Conservation (phyloP, 305 asterid genomes). For the Fraxinus velutina region DNA sequence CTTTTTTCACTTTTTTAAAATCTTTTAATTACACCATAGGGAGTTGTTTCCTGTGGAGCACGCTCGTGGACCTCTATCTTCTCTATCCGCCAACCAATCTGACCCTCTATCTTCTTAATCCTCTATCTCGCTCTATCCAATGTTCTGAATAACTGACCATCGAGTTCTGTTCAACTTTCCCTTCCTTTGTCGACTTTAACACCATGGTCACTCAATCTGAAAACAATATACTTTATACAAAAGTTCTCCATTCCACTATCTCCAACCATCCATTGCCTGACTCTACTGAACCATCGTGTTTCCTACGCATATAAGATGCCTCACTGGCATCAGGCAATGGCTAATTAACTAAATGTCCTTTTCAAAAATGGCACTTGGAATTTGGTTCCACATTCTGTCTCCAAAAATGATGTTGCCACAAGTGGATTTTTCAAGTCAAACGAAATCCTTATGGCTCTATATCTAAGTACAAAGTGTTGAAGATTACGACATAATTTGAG, state of each 20-base stretch:
- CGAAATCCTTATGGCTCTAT: not conserved
- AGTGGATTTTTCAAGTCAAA: not conserved
- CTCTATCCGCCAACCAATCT: not conserved
- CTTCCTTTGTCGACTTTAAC: not conserved
- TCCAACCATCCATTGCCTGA: not conserved
- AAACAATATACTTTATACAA: not conserved
- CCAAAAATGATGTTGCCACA: not conserved
- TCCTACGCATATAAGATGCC: not conserved
- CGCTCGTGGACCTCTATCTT: not conserved
- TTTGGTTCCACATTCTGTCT: not conserved
- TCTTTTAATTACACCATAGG: not conserved
- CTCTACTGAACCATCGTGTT: not conserved
- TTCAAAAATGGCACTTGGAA: not conserved
- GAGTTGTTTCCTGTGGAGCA: not conserved
- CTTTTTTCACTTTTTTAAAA: not conserved
- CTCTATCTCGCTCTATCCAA: not conserved
- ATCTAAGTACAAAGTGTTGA: not conserved
- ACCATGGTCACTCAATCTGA: not conserved
- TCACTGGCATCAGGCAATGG: not conserved
- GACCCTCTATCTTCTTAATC: not conserved
- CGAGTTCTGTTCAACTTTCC: not conserved
- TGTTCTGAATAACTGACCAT: not conserved
- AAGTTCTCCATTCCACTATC: not conserved
- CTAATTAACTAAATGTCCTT: not conserved
- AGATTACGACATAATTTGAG: no score